Base-by-base conservation (phyloP, 2,329 filamentous ascomycete genomes). In the Hortaea sp. region DNA sequence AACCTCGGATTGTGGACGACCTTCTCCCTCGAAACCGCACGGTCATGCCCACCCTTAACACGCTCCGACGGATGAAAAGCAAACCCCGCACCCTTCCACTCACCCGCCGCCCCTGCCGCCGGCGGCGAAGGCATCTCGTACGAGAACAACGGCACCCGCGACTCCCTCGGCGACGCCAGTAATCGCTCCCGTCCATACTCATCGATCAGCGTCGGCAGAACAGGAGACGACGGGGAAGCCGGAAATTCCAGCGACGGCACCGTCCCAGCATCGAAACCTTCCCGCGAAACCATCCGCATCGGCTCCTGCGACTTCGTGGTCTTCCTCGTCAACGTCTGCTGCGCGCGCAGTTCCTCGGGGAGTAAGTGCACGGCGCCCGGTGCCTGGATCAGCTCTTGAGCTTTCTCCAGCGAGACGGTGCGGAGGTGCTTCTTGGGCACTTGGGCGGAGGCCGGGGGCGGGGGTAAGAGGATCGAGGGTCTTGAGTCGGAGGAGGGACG, bases 261-360 rank as follows among this genome's bases (percentile, higher is more conserved):
- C 11, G 28, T 45, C 29, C 11, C 41, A n/a, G 31, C 41, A 12
- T 40, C 43, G n/a, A 55, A 46, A 12, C 45, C 46, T 4, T 48
- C 50, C 7, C 50, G 12, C 29, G 53, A 57, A 6, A 41, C 40
- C 6, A 51, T 11, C 9, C 53, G 49, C 5, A 51, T 30, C 6
- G 55, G 53, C 6, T 53, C 50, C 7, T 52, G 51, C 5, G 56
- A 57, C 41, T 48, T 43, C 1, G 39, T 29, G 13, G 45, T 54
- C 12, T 42, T 50, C 29, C 20, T 20, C 20, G 20, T 20, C 20
- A 20, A 20, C 9, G 49, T 37, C 1, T 42, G 50, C 46, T 53
- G 56, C 20, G 57, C 59, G 20, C 57, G 54, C 5, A 60, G 46
- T 46, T 63, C 61, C 46, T 63, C 60, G 6, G 61, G 61, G n/a